A percentile compares a stretch with the other conserved stretches of the same genome.
phyloP scores from a whole-genome alignment of 768 basidiomycete species.

The Cubamyces lactineus region DNA sequence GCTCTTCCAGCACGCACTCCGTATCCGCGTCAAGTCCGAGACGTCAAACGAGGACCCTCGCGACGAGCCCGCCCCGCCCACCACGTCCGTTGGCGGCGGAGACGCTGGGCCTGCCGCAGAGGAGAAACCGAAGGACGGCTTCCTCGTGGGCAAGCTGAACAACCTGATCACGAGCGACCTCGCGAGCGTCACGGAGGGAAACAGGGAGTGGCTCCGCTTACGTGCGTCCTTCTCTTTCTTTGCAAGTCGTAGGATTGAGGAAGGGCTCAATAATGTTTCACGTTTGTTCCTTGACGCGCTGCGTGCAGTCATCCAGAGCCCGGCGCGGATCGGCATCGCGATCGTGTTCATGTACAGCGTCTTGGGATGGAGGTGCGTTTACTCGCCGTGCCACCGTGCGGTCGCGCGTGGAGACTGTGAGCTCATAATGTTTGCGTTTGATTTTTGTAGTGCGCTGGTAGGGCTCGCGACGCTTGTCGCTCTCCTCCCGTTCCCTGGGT shows the following conservation, averaged over 20 bases:
- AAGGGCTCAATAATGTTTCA: no score
- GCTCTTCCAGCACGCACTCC: conserved; percentile 54
- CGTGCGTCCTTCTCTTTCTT: conserved; percentile 41
- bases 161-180: conserved; percentile 73
- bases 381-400: not conserved
- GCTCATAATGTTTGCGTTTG: not conserved
- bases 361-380: conserved; percentile 50
- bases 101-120: not conserved
- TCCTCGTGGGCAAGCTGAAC: conserved; percentile 72
- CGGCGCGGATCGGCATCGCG: not conserved
- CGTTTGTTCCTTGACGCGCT: no score
- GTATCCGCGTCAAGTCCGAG: conserved; percentile 47
- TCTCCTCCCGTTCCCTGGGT: conserved; percentile 47
- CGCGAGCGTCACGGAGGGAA: conserved; percentile 30
- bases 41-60: not conserved
- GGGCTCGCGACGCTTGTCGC: conserved; percentile 45
- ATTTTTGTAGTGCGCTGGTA: conserved; percentile 41
- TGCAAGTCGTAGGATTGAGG: conserved; percentile 8
- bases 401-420: not conserved
- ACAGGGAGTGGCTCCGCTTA: conserved; percentile 27
- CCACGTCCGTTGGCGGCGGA: not conserved
- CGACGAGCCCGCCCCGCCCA: not conserved
- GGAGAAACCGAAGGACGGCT: conserved; percentile 41
- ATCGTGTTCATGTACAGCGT: conserved; percentile 47
- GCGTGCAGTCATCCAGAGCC: not conserved